Percentiles rank a stretch among this genome's conserved stretches.
phyloP scores from a whole-genome alignment of 2,329 filamentous ascomycete genomes.

The Sarocladium strictum region DNA sequence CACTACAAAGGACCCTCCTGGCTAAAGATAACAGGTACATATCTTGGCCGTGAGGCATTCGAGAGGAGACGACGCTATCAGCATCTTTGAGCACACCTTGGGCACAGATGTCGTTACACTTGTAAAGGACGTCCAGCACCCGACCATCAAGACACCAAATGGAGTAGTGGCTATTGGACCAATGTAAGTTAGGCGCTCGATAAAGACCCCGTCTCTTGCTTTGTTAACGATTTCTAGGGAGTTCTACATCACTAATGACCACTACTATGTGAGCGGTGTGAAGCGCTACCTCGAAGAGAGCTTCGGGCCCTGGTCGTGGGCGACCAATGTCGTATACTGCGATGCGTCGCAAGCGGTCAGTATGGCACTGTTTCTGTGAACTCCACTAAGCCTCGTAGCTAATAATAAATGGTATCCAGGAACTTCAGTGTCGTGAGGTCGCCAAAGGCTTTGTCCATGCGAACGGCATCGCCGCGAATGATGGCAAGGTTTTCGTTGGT shows the following conservation, averaged over 20 bases:
- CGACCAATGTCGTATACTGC: slow-evolving; percentile 4
- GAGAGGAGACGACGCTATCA: neutral
- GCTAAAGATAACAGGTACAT: neutral
- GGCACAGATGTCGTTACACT: slow-evolving; percentile 3
- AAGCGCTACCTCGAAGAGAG: neutral
- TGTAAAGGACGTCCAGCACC: slow-evolving; percentile 6
- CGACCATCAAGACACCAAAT: slow-evolving; percentile 5
- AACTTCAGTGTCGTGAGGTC: neutral
- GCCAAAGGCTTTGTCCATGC: neutral
- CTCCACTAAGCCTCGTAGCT: too few species aligned
- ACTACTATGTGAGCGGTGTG: neutral
- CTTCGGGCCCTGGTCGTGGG: slow-evolving; percentile 3
- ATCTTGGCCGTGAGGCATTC: slow-evolving; percentile 7
- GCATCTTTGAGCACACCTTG: slow-evolving; percentile 2
- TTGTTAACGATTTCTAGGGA: neutral
- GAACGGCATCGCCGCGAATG: slow-evolving; percentile 1
- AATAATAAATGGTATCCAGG: neutral
- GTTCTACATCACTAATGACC: slow-evolving; percentile 6
- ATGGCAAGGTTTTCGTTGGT: slow-evolving; percentile 2
- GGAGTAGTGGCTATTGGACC: neutral
- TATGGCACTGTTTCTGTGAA: too few species aligned
- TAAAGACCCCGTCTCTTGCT: too few species aligned
- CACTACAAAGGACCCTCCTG: too few species aligned
- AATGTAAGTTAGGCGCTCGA: neutral
- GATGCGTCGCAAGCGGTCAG: neutral